phyloP scores from a whole-genome alignment of 495 filamentous ascomycete genomes.

The Glonium stellatum region DNA sequence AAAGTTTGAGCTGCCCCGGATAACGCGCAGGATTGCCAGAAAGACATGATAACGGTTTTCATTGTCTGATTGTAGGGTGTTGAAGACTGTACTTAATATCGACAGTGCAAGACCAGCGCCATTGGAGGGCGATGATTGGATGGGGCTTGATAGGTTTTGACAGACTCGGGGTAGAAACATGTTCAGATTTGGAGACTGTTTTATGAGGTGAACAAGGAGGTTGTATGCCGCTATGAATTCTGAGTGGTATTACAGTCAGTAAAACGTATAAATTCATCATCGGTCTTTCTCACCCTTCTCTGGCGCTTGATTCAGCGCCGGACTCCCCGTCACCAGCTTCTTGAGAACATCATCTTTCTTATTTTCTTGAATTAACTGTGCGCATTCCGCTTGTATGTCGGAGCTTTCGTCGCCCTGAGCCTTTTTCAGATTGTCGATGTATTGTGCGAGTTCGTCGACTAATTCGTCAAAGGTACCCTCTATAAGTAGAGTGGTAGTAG shows the following conservation, averaged over 20 bases:
- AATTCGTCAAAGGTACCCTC: conserved; percentile 87
- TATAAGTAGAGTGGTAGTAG: conserved; percentile 61
- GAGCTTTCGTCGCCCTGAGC: conserved; percentile 47
- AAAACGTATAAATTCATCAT: background rate
- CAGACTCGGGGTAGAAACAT: conserved; percentile 83
- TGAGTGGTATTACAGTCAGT: conserved; percentile 26
- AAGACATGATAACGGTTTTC: conserved; percentile 84
- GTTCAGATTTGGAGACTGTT: conserved; percentile 72
- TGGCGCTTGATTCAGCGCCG: conserved; percentile 67
- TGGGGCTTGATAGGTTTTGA: conserved; percentile 75
- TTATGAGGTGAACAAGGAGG: conserved; percentile 84
- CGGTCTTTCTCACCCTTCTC: conserved; percentile 61
- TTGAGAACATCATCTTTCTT: conserved; percentile 65
- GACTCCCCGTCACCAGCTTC: conserved; percentile 71
- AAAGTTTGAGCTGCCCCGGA: conserved; percentile 57
- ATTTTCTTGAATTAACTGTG: conserved; percentile 67
- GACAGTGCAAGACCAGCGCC: conserved; percentile 77
- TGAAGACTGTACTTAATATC: conserved; percentile 92
- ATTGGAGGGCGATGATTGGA: conserved; percentile 75
- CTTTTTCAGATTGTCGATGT: conserved; percentile 61
- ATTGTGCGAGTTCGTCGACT: conserved; percentile 79
- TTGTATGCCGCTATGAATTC: conserved; percentile 94
- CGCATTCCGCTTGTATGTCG: conserved; percentile 58
- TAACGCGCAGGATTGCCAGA: conserved; percentile 70
- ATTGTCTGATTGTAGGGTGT: conserved; percentile 67